Evolutionary conservation across 805 yeast genomes (phyloP).

Genomic region (Nakazawaea populi): DNA sequence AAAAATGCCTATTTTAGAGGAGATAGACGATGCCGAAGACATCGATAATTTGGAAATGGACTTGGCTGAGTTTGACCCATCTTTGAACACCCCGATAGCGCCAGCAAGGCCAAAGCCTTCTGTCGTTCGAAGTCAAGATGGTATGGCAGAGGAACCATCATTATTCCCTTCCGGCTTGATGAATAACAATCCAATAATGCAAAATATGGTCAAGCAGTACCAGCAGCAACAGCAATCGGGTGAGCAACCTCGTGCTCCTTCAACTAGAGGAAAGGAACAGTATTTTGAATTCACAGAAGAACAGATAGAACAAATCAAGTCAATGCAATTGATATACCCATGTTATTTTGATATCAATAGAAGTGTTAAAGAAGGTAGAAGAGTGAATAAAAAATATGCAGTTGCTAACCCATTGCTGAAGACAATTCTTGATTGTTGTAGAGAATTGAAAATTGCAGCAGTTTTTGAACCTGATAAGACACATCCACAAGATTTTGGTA

Average conservation of each 20-base stretch:
- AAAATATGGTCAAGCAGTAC: constrained; percentile 19
- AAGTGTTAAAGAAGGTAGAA: constrained; percentile 75
- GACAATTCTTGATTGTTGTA: constrained; percentile 69
- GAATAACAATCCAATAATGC: constrained; percentile 9
- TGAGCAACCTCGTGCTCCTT: background rate
- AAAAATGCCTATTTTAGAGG: constrained; percentile 68
- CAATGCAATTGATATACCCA: constrained; percentile 78
- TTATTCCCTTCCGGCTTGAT: constrained; percentile 18
- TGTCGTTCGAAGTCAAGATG: constrained; percentile 55
- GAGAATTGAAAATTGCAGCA: constrained; percentile 20
- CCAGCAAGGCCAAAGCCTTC: constrained; percentile 56
- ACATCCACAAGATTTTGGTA: constrained; percentile 96
- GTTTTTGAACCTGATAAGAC: constrained; percentile 74
- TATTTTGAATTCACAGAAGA: constrained; percentile 36
- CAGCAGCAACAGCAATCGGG: constrained; percentile 5
- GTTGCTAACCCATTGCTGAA: constrained; percentile 87
- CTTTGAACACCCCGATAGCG: constrained; percentile 62
- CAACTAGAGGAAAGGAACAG: constrained; percentile 15
- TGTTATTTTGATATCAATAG: constrained; percentile 83
- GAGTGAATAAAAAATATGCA: constrained; percentile 63
- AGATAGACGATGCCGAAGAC: constrained; percentile 71
- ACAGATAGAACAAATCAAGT: constrained; percentile 57
- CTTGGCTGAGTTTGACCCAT: constrained; percentile 82
- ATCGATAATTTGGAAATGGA: constrained; percentile 93
- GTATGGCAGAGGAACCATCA: constrained; percentile 19